These are phyloP conservation scores for Globisporangium megalacanthum DNA, from an alignment of 352 stramenopile species.

Conservation along the genomic window DNA sequence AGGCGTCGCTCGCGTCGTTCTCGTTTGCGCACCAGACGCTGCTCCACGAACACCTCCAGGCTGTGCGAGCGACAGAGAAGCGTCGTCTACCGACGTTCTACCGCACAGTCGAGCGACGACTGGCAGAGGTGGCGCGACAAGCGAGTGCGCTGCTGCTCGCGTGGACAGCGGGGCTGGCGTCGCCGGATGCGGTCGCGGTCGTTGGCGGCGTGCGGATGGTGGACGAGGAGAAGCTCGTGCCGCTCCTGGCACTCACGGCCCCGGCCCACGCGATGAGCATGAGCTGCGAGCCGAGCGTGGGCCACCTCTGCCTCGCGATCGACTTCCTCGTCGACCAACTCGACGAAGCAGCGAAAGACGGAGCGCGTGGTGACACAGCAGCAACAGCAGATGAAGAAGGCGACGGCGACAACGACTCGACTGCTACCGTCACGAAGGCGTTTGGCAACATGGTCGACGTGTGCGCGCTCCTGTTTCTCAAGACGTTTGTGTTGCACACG, in stretches of 20 bases:
- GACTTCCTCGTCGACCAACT: slow-evolving; percentile 53
- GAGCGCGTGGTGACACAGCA: no score
- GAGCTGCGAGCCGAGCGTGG: slow-evolving; percentile 39
- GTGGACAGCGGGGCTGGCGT: slow-evolving; percentile 39
- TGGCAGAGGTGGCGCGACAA: slow-evolving; percentile 42
- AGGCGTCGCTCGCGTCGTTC: slow-evolving; percentile 24
- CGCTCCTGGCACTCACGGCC: slow-evolving; percentile 35
- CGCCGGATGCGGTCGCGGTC: slow-evolving; percentile 33
- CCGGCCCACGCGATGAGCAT: slow-evolving; percentile 44
- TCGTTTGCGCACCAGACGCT: slow-evolving; percentile 57
- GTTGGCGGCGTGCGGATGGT: slow-evolving; percentile 40
- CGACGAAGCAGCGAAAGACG: slow-evolving; percentile 16
- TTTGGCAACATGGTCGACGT: slow-evolving; percentile 37
- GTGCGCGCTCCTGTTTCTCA: slow-evolving; percentile 54
- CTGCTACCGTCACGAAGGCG: neutral
- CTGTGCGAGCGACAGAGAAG: slow-evolving; percentile 29
- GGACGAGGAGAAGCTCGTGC: slow-evolving; percentile 57
- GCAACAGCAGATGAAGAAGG: no score
- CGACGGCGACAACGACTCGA: slow-evolving; percentile 2
- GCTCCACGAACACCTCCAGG: slow-evolving; percentile 51
- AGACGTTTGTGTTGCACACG: slow-evolving; percentile 52
- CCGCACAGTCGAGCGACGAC: slow-evolving; percentile 33
- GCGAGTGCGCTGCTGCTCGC: slow-evolving; percentile 38
- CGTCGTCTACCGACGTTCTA: slow-evolving; percentile 33
- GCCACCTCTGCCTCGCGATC: slow-evolving; percentile 60